Conservation (phyloP, 148 eudicot genomes). For the Euryodendron excelsum region DNA sequence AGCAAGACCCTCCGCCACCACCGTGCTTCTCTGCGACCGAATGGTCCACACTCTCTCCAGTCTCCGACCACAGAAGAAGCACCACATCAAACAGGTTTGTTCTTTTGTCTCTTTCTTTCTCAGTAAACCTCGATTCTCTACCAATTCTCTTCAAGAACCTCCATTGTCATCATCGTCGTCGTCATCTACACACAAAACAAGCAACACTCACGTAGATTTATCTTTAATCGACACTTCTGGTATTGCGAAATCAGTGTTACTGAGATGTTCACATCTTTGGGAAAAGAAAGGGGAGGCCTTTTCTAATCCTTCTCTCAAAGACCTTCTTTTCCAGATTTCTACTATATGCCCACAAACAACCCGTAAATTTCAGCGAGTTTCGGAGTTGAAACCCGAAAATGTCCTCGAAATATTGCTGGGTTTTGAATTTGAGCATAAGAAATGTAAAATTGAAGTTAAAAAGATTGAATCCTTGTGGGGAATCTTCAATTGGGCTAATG, state of each 20-base stretch:
- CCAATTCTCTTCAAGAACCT: constrained; percentile 8
- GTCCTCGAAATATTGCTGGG: constrained; percentile 56
- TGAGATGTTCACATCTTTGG: constrained; percentile 22
- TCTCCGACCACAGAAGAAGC: background rate
- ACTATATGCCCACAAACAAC: constrained; percentile 43
- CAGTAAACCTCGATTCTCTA: constrained; percentile 9
- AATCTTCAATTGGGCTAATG: constrained; percentile 51
- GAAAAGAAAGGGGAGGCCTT: constrained; percentile 20
- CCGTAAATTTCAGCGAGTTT: constrained; percentile 51
- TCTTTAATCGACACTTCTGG: constrained; percentile 14
- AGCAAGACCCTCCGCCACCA: background rate
- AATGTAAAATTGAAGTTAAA: constrained; percentile 30
- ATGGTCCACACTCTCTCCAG: constrained; percentile 20
- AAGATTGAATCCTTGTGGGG: constrained; percentile 64
- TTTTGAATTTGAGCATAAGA: constrained; percentile 33
- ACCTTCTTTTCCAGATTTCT: constrained; percentile 46
- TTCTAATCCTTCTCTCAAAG: constrained; percentile 31
- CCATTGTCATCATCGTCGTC: constrained; percentile 7
- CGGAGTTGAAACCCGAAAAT: constrained; percentile 48
- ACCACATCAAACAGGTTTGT: constrained; percentile 25
- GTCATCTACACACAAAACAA: constrained; percentile 15
- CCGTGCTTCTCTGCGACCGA: constrained; percentile 16
- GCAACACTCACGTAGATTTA: constrained; percentile 24
- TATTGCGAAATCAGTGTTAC: constrained; percentile 30
- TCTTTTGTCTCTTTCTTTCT: constrained; percentile 19